Evolutionary conservation across 768 basidiomycete genomes (phyloP).

Genomic region (Termitomyces sp.): DNA sequence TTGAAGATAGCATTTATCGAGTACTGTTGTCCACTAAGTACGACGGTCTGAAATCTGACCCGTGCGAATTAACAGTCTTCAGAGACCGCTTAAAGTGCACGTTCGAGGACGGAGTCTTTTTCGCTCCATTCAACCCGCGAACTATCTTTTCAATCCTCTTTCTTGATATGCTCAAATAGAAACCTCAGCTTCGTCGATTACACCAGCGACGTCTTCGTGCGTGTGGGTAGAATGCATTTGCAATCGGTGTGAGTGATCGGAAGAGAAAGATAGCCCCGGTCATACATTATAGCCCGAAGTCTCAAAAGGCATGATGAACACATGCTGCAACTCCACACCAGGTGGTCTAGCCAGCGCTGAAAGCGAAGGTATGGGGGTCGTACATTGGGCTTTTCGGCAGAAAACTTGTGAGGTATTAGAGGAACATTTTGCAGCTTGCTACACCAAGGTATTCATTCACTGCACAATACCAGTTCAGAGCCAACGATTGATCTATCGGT

Average conservation of each 20-base stretch:
- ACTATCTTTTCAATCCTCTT: neutral
- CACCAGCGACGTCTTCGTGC: neutral
- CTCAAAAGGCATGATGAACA: neutral
- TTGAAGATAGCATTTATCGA: neutral
- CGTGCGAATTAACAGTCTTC: neutral
- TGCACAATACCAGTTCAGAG: neutral
- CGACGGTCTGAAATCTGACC: neutral
- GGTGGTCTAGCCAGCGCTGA: neutral
- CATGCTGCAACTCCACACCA: neutral
- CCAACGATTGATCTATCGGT: neutral
- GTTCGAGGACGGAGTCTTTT: neutral
- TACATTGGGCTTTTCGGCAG: neutral
- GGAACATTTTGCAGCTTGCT: neutral
- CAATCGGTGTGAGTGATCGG: neutral
- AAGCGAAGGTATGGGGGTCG: neutral
- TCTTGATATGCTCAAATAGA: neutral
- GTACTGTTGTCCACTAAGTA: neutral
- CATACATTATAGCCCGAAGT: neutral
- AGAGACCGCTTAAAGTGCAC: neutral
- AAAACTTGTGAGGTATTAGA: neutral
- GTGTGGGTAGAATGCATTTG: neutral
- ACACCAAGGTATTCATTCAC: too few species aligned
- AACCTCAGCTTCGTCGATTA: neutral
- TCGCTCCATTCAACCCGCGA: neutral
- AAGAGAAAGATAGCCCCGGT: neutral